Base-by-base conservation (phyloP, 768 basidiomycete species). In the Boletus tomentosulus region DNA sequence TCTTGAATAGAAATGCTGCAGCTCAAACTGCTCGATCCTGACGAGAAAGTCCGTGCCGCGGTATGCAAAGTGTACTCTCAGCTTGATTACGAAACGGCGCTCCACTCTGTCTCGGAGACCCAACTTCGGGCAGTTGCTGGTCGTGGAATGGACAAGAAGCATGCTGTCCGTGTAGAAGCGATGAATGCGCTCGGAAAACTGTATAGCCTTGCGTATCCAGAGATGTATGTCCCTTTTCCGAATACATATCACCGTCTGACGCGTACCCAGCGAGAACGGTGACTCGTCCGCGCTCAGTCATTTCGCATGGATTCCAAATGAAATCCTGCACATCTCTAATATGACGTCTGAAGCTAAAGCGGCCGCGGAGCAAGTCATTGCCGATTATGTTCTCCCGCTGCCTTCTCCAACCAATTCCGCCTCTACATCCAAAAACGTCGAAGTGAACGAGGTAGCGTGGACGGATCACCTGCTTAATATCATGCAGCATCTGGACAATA, bases 241-340 rank as follows among this genome's bases (percentile, higher is more conserved):
- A 12, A 4, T 7, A 51, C 33, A n/a, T 41, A 22, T 48, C 30
- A 19, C 55, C 8, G 2, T 53, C 52, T 60, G 19, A 62, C 34
- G 4, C 16, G 10, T 19, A 19, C 39, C 25, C 33, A 98, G 96
- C 57, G 93, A 96, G 66, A 85, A 84, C 55, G 83, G 84, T 38
- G 90, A 93, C 50, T 71, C 78, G 2, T 74, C 80, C 1, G 92
- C 92, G 2, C 77, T 86, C 30, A 62, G 74, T 15, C 89, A 95
- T 44, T 98, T 98, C 63, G 84, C 83, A 0, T 99, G 97, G 97
- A 98, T 99, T 56, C 94, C 97, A 0, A 78, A 86, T 27, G 74
- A 78, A 38, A 74, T 98, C 30, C 73, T 95, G 9, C 76, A 77
- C 39, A 78, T 80, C 56, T 74, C 78, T 9, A 70, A 74, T n/a